A percentile compares a stretch with the other conserved stretches of the same genome.
Conservation (phyloP, 306 rosid species). For the Cyclanthera cordifolia region DNA sequence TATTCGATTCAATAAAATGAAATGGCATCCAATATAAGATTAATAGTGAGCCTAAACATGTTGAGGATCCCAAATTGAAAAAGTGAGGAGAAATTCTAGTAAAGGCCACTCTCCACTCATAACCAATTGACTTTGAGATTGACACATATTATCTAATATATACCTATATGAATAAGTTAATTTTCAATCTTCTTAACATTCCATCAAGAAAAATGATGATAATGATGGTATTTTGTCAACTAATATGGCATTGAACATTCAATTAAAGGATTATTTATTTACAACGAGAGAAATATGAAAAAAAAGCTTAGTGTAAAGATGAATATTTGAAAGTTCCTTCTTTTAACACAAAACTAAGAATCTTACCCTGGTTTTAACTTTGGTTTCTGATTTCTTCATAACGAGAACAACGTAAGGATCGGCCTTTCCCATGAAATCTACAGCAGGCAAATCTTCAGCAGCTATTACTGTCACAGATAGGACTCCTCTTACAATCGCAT, state of each 20-base stretch:
- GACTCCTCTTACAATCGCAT: constrained; percentile 72
- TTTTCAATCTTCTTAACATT: background rate
- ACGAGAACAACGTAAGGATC: constrained; percentile 73
- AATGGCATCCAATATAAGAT: too few species aligned
- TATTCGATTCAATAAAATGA: too few species aligned
- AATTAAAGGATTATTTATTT: background rate
- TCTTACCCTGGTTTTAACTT: constrained; percentile 74
- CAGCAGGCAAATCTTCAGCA: constrained; percentile 75
- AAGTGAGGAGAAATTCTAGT: too few species aligned
- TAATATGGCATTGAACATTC: background rate
- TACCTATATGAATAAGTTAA: background rate
- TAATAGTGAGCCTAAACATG: too few species aligned
- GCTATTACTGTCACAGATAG: constrained; percentile 74
- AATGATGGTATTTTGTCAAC: background rate
- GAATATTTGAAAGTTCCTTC: background rate
- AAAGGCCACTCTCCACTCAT: too few species aligned
- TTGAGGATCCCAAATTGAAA: too few species aligned
- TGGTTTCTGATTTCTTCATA: constrained; percentile 66
- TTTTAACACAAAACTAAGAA: constrained; percentile 4
- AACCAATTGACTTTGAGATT: too few species aligned
- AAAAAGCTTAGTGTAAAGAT: background rate
- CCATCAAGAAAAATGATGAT: background rate
- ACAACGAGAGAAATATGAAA: background rate
- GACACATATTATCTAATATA: too few species aligned
- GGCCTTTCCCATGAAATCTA: constrained; percentile 83